Evolutionary conservation across 257 asterid genomes (phyloP).

Genomic region (Asclepias syriaca): DNA sequence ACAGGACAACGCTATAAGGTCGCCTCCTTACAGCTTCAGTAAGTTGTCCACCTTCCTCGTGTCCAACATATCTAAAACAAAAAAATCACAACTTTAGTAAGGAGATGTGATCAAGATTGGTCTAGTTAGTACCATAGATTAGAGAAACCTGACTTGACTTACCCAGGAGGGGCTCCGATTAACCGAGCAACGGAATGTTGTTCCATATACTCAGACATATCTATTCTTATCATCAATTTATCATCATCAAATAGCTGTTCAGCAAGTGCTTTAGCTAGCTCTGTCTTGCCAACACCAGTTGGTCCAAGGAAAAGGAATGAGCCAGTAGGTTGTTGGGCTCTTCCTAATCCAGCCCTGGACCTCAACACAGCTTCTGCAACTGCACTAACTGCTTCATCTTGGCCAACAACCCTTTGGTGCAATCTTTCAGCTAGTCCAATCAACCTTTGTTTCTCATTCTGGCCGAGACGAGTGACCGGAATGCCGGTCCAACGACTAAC

Average conservation of each 20-base stretch:
- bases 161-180: conserved; percentile 98
- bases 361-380: conserved; percentile 88
- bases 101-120: background rate
- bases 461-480: conserved; percentile 76
- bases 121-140: too few species aligned
- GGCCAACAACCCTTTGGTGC: conserved; percentile 52
- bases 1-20: conserved; percentile 78
- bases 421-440: conserved; percentile 56
- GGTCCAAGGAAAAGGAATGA: conserved; percentile 92
- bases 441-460: conserved; percentile 74
- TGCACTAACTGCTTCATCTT: conserved; percentile 65
- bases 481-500: conserved; percentile 94
- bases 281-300: conserved; percentile 94
- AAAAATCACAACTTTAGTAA: too few species aligned
- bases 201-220: conserved; percentile 97
- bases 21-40: conserved; percentile 87
- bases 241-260: conserved; percentile 91
- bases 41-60: conserved; percentile 93
- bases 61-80: conserved; percentile 62
- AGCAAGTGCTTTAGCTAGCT: conserved; percentile 87
- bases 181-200: conserved; percentile 86
- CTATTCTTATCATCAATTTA: conserved; percentile 65
- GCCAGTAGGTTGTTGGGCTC: conserved; percentile 90
- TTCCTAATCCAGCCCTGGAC: conserved; percentile 80
- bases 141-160: conserved; percentile 12